Conservation (phyloP, 2,329 filamentous ascomycete species). For the Aureobasidium sp. region DNA sequence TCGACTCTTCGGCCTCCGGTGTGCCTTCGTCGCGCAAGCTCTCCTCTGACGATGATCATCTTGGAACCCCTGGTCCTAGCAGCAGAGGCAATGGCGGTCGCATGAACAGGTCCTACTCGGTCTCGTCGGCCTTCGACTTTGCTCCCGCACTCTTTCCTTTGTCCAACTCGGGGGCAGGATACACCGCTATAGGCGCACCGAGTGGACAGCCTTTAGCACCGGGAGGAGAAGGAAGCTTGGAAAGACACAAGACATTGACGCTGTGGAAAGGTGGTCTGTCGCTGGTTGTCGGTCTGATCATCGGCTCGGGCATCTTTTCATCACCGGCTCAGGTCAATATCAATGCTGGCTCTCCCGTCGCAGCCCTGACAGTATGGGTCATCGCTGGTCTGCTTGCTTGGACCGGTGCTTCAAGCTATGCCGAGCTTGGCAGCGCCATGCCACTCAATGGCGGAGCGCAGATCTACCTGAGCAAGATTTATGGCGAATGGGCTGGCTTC, state of each 20-base stretch:
- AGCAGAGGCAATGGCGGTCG: slow-evolving; percentile 10
- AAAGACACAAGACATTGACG: slow-evolving; percentile 93
- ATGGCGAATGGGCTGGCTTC: slow-evolving; percentile 87
- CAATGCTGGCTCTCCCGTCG: slow-evolving; percentile 85
- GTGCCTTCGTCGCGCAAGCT: slow-evolving; percentile 86
- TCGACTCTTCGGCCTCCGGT: slow-evolving; percentile 70
- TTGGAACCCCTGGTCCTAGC: slow-evolving; percentile 36
- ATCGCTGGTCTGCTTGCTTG: slow-evolving; percentile 89
- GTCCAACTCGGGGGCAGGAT: slow-evolving; percentile 64
- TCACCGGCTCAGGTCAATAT: slow-evolving; percentile 87
- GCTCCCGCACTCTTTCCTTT: slow-evolving; percentile 88
- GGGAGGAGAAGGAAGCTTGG: slow-evolving; percentile 66
- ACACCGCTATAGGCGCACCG: slow-evolving; percentile 78
- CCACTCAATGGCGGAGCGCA: slow-evolving; percentile 92
- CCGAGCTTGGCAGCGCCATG: slow-evolving; percentile 91
- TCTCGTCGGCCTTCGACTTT: slow-evolving; percentile 93
- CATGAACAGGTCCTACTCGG: slow-evolving; percentile 67
- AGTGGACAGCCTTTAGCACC: slow-evolving; percentile 51
- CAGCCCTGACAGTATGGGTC: slow-evolving; percentile 82
- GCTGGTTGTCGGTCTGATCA: slow-evolving; percentile 85
- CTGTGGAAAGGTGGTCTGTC: slow-evolving; percentile 91
- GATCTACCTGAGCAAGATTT: slow-evolving; percentile 91
- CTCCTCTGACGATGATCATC: slow-evolving; percentile 82
- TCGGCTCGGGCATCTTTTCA: slow-evolving; percentile 94
- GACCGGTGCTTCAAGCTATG: slow-evolving; percentile 93